These are phyloP conservation scores for Phytophthora hybrid DNA, from an alignment of 352 stramenopile genomes.

Conservation along the genomic window DNA sequence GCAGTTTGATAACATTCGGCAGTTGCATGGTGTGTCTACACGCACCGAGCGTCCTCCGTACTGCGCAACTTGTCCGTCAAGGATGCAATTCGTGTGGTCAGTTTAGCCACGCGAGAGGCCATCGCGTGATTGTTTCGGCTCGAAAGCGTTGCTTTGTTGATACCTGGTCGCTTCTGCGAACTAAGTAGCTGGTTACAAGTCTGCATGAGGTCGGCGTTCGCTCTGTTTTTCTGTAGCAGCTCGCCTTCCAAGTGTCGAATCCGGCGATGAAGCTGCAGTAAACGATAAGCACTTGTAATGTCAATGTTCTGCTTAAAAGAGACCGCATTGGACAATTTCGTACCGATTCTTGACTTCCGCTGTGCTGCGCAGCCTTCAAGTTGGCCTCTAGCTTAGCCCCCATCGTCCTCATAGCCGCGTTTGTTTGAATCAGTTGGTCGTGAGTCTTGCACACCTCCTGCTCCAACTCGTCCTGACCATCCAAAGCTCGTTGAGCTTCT, in stretches of 20 bases:
- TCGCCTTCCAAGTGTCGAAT: constrained; percentile 58
- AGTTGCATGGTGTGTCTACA: background rate
- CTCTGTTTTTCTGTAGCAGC: constrained; percentile 43
- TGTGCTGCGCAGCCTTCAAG: constrained; percentile 29
- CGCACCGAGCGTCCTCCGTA: constrained; percentile 51
- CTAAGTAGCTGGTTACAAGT: constrained; percentile 41
- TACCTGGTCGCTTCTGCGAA: constrained; percentile 15
- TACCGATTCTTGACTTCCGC: constrained; percentile 23
- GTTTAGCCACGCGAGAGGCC: constrained; percentile 16
- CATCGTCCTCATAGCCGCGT: constrained; percentile 52
- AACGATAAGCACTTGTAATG: background rate
- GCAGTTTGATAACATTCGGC: background rate
- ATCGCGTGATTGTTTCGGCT: constrained; percentile 10
- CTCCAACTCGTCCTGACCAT: constrained; percentile 46
- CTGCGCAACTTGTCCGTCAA: constrained; percentile 48
- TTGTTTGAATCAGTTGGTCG: constrained; percentile 60
- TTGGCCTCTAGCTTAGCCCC: constrained; percentile 55
- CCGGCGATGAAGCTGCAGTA: constrained; percentile 45
- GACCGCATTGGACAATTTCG: background rate
- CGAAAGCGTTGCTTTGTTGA: constrained; percentile 7
- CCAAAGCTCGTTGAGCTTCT: constrained; percentile 26
- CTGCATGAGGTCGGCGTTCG: constrained; percentile 44
- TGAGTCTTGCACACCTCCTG: constrained; percentile 47
- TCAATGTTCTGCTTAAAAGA: background rate
- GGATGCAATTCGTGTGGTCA: constrained; percentile 33